Percentiles rank a stretch among this genome's conserved stretches.
These are phyloP conservation scores for Linanthus parryae DNA, from an alignment of 148 eudicot species.

Conservation along the genomic window DNA sequence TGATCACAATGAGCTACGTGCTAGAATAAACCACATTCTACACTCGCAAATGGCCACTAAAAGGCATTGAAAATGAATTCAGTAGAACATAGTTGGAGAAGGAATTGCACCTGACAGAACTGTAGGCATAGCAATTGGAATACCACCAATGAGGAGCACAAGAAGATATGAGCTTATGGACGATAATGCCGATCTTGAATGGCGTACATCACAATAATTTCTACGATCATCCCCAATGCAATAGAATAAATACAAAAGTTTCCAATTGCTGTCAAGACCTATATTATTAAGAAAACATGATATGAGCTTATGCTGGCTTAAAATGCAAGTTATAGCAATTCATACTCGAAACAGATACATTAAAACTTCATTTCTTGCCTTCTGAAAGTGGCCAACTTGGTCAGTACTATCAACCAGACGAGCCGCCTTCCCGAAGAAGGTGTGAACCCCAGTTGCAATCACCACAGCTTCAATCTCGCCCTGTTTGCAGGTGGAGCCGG, in stretches of 20 bases:
- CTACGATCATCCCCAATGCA: conserved; percentile 67
- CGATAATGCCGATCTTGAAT: conserved; percentile 76
- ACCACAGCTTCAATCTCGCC: conserved; percentile 97
- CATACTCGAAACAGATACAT: background rate
- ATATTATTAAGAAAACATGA: background rate
- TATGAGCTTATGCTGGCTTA: background rate
- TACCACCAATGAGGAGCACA: conserved; percentile 94
- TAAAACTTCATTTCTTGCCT: conserved; percentile 43
- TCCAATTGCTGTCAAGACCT: conserved; percentile 86
- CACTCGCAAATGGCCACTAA: too few species aligned
- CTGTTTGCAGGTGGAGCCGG: conserved; percentile 98
- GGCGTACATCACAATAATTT: conserved; percentile 93
- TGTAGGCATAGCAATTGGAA: conserved; percentile 98
- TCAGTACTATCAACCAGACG: conserved; percentile 93
- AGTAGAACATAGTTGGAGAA: too few species aligned
- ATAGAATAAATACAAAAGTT: conserved; percentile 93
- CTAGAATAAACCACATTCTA: too few species aligned
- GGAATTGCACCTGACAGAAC: conserved; percentile 66
- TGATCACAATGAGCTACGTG: too few species aligned
- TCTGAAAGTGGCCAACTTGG: conserved; percentile 97
- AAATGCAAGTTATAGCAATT: background rate
- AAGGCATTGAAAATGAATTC: too few species aligned
- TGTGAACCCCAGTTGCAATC: conserved; percentile 97
- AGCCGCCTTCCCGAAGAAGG: conserved; percentile 98
- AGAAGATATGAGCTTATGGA: conserved; percentile 51